Base-by-base conservation (phyloP, 352 stramenopile genomes). In the Phytophthora capsici region DNA sequence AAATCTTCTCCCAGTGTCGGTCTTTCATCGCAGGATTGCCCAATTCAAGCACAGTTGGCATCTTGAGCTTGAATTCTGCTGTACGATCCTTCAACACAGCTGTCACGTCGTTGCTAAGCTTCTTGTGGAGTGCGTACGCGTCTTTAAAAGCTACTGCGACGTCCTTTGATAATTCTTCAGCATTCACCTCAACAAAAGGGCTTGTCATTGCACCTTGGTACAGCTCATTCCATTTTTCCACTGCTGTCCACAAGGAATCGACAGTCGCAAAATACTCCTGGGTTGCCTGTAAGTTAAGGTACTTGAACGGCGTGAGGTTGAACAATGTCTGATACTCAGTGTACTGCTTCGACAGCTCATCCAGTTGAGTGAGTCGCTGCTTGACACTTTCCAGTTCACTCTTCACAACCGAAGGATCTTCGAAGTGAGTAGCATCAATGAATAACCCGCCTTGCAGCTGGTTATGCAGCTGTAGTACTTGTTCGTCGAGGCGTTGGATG, bases 1-100 rank as follows among this genome's bases (percentile, higher is more conserved):
- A 97, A 28, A 98, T 97, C 65, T 95, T 91, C 53, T 97, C 88
- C 95, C 95, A 98, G 73, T 98, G 95, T 1, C 95, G 89, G 44
- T 97, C 92, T 73, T 98, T 97, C 73, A 98, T 95, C 6, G 80
- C 73, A 0, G 89, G 85, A 45, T 97, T 98, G 5, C 95, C 88
- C 12, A 98, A 78, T 46, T 98, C 93, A 10, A 97, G 71, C 38
- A 98, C 88, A 2, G 93, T 92, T 6, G 95, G 92, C 23, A 98
- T 87, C 51, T 95, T 94, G 16, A 90, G 54, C 68, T 97, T 97
- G 63, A 98, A 97, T 26, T 96, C 90, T 1, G 84, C 81, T 0
- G 90, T 95, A 10, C 89, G 80, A 46, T 97, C 87, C 54, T 96
- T 96, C 10, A 97, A 76, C 13, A 94, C 71, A 5, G 84, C 80